A percentile compares a stretch with the other conserved stretches of the same genome.
Conservation (phyloP, 2,329 filamentous ascomycete genomes). For the Sphaerulina musiva region DNA sequence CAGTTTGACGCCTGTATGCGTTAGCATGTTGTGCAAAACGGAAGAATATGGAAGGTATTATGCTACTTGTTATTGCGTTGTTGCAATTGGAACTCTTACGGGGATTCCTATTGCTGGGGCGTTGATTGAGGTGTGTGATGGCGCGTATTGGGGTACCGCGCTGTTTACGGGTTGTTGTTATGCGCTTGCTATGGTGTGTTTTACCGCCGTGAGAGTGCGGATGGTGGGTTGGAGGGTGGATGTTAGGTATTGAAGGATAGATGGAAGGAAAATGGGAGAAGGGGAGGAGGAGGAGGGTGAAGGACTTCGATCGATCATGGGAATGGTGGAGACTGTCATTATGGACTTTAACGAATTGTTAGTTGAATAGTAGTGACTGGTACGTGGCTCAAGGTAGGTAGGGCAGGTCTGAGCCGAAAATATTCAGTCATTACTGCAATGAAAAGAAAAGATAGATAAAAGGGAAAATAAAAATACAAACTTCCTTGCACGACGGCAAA, state of each 20-base stretch:
- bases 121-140: constrained; percentile 23
- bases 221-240: constrained; percentile 38
- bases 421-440: too few species aligned
- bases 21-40: constrained; percentile 43
- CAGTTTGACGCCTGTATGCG: constrained; percentile 38
- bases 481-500: too few species aligned
- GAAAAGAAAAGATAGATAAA: too few species aligned
- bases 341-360: too few species aligned
- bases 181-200: constrained; percentile 18
- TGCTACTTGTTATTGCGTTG: constrained; percentile 32
- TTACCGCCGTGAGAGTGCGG: constrained; percentile 34
- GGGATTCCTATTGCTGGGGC: constrained; percentile 32
- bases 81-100: constrained; percentile 25
- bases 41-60: constrained; percentile 39
- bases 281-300: too few species aligned
- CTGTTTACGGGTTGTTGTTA: constrained; percentile 27
- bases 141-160: constrained; percentile 29
- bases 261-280: too few species aligned
- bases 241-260: constrained; percentile 19
- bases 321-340: too few species aligned
- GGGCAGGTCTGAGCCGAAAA: too few species aligned
- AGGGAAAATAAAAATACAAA: too few species aligned
- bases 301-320: too few species aligned
- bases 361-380: too few species aligned
- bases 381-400: too few species aligned